Conservation (phyloP, 768 basidiomycete genomes). For the Calocera cornea region DNA sequence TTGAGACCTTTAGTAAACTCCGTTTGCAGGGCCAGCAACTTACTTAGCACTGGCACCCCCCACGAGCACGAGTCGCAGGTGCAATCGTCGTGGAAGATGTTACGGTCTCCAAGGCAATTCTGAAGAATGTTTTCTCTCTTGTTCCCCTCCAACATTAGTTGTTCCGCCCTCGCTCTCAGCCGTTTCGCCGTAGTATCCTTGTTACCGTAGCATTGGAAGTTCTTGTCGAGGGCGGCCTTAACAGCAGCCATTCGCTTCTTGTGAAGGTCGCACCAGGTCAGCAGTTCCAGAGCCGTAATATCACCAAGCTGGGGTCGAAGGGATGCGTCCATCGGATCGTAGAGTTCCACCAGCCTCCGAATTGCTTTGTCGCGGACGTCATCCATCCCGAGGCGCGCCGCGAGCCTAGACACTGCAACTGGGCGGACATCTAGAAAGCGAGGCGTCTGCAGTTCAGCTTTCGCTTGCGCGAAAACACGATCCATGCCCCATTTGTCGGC, state of each 20-base stretch:
- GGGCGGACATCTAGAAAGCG: neutral
- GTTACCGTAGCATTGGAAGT: neutral
- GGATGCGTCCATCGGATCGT: neutral
- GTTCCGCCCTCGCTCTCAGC: no score
- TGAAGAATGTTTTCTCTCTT: no score
- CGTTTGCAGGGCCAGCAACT: no score
- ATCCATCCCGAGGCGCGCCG: neutral
- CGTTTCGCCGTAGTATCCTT: neutral
- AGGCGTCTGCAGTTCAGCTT: neutral
- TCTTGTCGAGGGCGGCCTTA: neutral
- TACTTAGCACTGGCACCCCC: no score
- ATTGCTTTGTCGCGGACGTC: neutral
- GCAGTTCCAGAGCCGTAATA: neutral
- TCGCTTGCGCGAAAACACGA: neutral
- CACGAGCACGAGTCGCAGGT: no score
- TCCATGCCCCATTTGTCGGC: neutral
- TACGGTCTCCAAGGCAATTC: no score
- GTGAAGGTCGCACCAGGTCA: neutral
- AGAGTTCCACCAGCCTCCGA: neutral
- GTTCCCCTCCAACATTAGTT: no score
- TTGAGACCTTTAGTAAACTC: no score
- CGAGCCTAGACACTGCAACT: neutral
- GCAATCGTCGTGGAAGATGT: no score
- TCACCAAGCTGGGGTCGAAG: neutral
- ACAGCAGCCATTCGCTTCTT: neutral